Base-by-base conservation (phyloP, 805 yeast species). In the Lipomyces japonicus region DNA sequence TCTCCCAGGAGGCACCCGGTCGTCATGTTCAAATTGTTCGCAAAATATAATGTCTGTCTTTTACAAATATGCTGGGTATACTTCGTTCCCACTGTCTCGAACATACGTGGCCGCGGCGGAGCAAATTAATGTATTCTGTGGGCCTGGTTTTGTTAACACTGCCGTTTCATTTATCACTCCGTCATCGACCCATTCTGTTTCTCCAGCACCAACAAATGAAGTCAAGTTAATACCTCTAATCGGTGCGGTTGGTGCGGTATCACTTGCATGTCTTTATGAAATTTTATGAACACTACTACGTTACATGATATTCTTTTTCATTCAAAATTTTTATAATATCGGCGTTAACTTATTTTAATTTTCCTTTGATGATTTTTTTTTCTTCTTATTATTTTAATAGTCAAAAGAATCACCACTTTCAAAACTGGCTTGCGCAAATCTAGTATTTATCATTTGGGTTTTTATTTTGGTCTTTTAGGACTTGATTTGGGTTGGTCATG, bases 31-130 rank as follows among this genome's bases (percentile, higher is more conserved):
- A 10, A 39, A 41, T 9, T 65, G 68, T 45, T 57, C 62, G 10
- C 47, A 50, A 39, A 37, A 52, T 24, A 46, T 64, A 25, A 60
- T 65, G 66, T 52, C 57, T 7, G 42, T 64, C 36, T 64, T 55
- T 49, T 53, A 53, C 44, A 38, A 39, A 24, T 50, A 30, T 39
- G 64, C 68, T 1, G 63, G 62, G 14, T 44, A 51, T 42, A 3
- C 48, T 18, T 43, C 49, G 10, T 51, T 55, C 12, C 53, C 65
- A 7, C 53, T 65, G 4, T 51, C 65, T 23, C 51, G 50, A 40
- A 64, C 67, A 7, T 65, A 65, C 51, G 42, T 58, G 38, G 37
- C 62, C 10, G 67, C 66, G 1, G 65, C 67, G 16, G 21, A 16
- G 12, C 42, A 37, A 3, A 41, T 63, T n/a, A 50, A 54, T 44